Base-by-base conservation (phyloP, 345 rosid species). In the Eucalyptus marginata region DNA sequence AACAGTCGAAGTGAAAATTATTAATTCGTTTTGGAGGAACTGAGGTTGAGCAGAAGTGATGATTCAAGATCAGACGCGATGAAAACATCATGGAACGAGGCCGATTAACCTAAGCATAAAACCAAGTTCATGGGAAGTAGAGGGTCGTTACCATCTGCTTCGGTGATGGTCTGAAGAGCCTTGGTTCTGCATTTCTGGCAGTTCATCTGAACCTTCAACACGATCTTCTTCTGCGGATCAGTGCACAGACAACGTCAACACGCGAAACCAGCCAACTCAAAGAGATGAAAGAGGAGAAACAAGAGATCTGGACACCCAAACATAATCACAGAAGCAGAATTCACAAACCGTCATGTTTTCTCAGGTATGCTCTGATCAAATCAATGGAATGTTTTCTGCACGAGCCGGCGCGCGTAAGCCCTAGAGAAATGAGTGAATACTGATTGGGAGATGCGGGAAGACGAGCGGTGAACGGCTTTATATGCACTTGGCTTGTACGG, bases 111-210 rank as follows among this genome's bases (percentile, higher is more conserved):
- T 33, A 33, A 16, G 80, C 36, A 16, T 16, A 68, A 31, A 33
- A 54, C 43, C 22, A 20, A 8, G 80, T 31, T 68, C 20, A 31
- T 31, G 17, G 5, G 12, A 33, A 4, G 43, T 8, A 68, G 44
- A 68, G 80, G 36, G 80, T 68, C 80, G 12, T 46, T 92, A 95
- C 96, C 95, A 43, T 86, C 71, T 76, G 89, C 86, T 18, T 46
- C 29, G 12, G 94, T 90, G 31, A 56, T 93, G 54, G 90, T 68
- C 92, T 90, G 51, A 89, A 94, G 94, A 51, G 96, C 94, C 92
- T 92, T 44, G n/a, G 92, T 88, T 29, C 91, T 90, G 87, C 94
- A 94, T 89, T 91, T 94, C 76, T 89, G 49, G 88, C 95, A 93
- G 3, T 86, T 93, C 94, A 94, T 93, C 40, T 59, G 87, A 2